Percentiles rank a stretch among this genome's conserved stretches.
Conservation (phyloP, 768 basidiomycete genomes). For the Mycena galopus region DNA sequence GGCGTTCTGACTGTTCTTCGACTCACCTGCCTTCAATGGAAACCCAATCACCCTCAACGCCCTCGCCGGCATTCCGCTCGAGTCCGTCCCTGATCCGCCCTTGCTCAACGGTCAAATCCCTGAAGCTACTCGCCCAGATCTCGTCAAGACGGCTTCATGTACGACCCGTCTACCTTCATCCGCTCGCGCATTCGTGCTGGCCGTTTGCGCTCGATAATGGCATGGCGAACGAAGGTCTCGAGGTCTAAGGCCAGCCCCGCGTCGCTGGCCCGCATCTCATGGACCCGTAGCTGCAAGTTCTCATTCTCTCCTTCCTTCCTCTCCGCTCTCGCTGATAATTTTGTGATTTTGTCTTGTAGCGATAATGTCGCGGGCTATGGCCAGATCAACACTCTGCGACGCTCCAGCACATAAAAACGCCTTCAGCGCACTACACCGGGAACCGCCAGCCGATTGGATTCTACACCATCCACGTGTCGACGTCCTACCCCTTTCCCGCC, state of each 20-base stretch:
- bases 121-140: constrained; percentile 66
- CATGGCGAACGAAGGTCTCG: constrained; percentile 81
- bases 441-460: constrained; percentile 86
- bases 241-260: constrained; percentile 59
- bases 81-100: constrained; percentile 76
- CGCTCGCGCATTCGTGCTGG: constrained; percentile 82
- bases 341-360: neutral
- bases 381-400: constrained; percentile 69
- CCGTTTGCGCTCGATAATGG: constrained; percentile 87
- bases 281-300: constrained; percentile 77
- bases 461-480: constrained; percentile 77
- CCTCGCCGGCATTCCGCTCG: constrained; percentile 80
- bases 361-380: constrained; percentile 67
- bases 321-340: neutral
- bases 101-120: constrained; percentile 75
- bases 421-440: constrained; percentile 80
- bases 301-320: too few relatives aligned
- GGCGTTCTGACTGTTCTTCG: too few relatives aligned
- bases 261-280: constrained; percentile 74
- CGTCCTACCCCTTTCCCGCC: constrained; percentile 50
- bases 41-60: constrained; percentile 85
- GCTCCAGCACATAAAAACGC: constrained; percentile 77
- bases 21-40: too few relatives aligned
- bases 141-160: constrained; percentile 77
- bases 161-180: constrained; percentile 75